Evolutionary conservation across 805 yeast genomes (phyloP).

Genomic region (Schwanniomyces occidentalis): DNA sequence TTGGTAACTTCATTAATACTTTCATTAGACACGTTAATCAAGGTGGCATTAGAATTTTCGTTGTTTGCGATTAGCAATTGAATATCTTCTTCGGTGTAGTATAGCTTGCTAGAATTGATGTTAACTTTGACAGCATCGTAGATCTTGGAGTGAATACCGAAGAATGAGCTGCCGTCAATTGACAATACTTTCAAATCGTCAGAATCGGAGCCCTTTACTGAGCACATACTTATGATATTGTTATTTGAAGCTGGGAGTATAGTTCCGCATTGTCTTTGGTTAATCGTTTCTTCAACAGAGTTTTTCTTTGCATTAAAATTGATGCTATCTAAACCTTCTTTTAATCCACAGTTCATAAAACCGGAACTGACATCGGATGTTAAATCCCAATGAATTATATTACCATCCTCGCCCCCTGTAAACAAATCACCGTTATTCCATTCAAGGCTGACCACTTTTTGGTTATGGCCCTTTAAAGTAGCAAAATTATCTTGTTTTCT

Average conservation of each 20-base stretch:
- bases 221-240: conserved; percentile 47
- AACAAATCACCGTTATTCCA: conserved; percentile 61
- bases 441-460: conserved; percentile 52
- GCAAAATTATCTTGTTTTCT: conserved; percentile 58
- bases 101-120: conserved; percentile 21
- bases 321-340: conserved; percentile 47
- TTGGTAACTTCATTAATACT: conserved; percentile 2
- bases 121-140: conserved; percentile 29
- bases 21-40: conserved; percentile 15
- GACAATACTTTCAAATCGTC: conserved; percentile 45
- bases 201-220: conserved; percentile 23
- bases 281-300: conserved; percentile 27
- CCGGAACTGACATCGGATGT: conserved; percentile 22
- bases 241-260: conserved; percentile 60
- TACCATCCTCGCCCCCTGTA: conserved; percentile 65
- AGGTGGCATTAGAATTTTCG: conserved; percentile 16
- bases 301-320: conserved; percentile 33
- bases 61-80: conserved; percentile 16
- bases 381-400: conserved; percentile 67
- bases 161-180: conserved; percentile 53
- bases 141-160: conserved; percentile 54
- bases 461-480: conserved; percentile 55
- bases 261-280: conserved; percentile 60
- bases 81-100: conserved; percentile 32
- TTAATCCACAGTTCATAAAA: conserved; percentile 40